Evolutionary conservation across 2,329 filamentous ascomycete genomes (phyloP), one percentile per base, ranked within the genome.

Genomic region (Trichoderma sp.): DNA sequence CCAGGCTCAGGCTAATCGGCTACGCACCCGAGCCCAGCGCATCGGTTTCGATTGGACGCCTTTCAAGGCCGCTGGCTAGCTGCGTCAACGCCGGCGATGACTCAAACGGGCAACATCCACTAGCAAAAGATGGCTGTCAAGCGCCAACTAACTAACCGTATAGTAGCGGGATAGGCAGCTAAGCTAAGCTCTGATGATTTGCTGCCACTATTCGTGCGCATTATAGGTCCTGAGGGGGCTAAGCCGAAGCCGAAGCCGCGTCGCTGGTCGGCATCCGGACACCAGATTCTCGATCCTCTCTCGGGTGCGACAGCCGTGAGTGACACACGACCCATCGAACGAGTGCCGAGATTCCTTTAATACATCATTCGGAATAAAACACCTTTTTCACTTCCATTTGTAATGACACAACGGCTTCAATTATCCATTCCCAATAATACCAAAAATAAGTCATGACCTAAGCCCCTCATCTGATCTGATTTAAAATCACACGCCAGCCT

Each of bases 171-270:
- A 57, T 57, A 30, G 53, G 30, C 57, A 61, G n/a, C 43, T 47
- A 47, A 59, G n/a, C 43, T 47, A 47, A 50, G 43, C n/a, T 47
- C 17, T 23, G 43, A 50, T 23, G 43, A 23, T 50, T 50, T 50
- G n/a, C 43, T 50, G 43, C 43, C 43, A 47, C n/a, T 47, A 47
- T 17, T 36, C 36, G 36, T 2, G 15, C 36, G 15, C 36, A 17
- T 39, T 39, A 39, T 17, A 39, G 13, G 36, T 36, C 36, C 6
- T 39, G n/a, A 20, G 28, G 47, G 9, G 39, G 32, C 23, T 28
- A 13, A 43, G 64, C 64, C 64, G 64, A 67, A 67, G 64, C 64
- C 50, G 64, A 67, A 67, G 64, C 64, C 64, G 64, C 50, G n/a
- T 34, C 28, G 20, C 34, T 36, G 34, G 34, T 8, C 36, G 28